Conservation (phyloP, 2,329 filamentous ascomycete species). For the Hypoxylon sp. region DNA sequence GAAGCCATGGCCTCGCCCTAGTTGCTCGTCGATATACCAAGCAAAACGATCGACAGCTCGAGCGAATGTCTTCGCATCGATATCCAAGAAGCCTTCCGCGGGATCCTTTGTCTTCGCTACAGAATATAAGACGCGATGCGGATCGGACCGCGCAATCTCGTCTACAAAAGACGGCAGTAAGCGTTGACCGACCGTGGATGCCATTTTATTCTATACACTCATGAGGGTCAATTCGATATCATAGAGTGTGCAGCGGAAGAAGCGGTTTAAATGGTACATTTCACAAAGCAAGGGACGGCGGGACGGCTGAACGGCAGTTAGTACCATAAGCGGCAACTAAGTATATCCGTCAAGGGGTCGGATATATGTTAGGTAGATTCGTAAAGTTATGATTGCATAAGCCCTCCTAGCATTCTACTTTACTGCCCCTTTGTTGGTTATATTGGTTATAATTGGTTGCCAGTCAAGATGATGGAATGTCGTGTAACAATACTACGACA, state of each 20-base stretch:
- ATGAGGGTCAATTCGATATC: not conserved
- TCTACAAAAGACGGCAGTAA: slow-evolving; percentile 47
- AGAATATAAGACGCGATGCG: slow-evolving; percentile 47
- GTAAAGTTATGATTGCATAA: no score
- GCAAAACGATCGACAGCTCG: slow-evolving; percentile 50
- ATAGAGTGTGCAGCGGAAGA: not conserved
- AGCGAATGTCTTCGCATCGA: slow-evolving; percentile 39
- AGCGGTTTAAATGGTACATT: not conserved
- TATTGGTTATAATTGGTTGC: no score
- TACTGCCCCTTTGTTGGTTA: no score
- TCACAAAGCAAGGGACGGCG: not conserved
- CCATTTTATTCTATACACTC: not conserved
- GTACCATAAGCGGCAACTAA: not conserved
- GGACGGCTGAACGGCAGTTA: no score
- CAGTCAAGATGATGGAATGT: no score
- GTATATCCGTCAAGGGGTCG: not conserved
- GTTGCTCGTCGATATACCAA: slow-evolving; percentile 53
- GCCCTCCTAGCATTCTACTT: no score
- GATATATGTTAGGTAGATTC: no score
- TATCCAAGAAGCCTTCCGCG: slow-evolving; percentile 47
- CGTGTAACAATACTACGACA: no score
- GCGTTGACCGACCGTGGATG: not conserved
- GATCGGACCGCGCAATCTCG: slow-evolving; percentile 45
- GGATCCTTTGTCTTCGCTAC: slow-evolving; percentile 44
- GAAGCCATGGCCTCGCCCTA: slow-evolving; percentile 53